These are phyloP conservation scores for Miscanthus lutarioriparius DNA, from an alignment of 176 grass and related monocot genomes.

Conservation along the genomic window DNA sequence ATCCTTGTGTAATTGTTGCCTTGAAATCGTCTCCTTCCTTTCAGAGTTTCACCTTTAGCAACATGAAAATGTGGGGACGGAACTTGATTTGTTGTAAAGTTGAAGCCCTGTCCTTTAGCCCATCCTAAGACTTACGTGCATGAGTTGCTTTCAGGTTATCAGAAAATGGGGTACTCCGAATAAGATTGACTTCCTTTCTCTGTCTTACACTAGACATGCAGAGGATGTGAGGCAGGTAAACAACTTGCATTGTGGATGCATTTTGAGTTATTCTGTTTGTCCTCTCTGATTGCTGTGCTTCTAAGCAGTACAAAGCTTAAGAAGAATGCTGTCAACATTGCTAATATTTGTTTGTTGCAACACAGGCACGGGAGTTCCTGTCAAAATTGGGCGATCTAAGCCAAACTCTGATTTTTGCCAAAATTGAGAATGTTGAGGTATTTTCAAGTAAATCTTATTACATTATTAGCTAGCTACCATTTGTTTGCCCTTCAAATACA, in stretches of 20 bases:
- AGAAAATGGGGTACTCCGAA: conserved; percentile 88
- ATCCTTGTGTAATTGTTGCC: neutral
- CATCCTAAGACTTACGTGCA: neutral
- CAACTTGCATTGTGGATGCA: conserved; percentile 12
- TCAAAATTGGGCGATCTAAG: conserved; percentile 85
- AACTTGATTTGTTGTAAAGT: neutral
- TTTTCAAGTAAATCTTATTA: conserved; percentile 19
- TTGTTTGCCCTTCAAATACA: conserved; percentile 5
- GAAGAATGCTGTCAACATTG: conserved; percentile 9
- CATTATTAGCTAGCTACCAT: neutral
- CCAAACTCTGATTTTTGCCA: conserved; percentile 95
- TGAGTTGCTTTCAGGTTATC: conserved; percentile 65
- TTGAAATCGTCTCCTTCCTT: neutral
- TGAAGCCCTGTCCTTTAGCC: neutral
- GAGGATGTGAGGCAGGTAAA: conserved; percentile 92
- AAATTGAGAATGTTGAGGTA: conserved; percentile 99
- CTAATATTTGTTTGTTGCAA: conserved; percentile 20
- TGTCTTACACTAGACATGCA: conserved; percentile 95
- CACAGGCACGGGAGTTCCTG: conserved; percentile 76
- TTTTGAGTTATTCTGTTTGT: neutral
- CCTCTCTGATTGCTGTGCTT: neutral
- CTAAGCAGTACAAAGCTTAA: neutral
- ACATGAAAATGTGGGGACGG: neutral
- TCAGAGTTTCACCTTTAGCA: neutral
- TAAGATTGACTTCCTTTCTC: conserved; percentile 97